A percentile compares a stretch with the other conserved stretches of the same genome.
Conservation (phyloP, 2,329 filamentous ascomycete species). For the Alternaria hordeiaustralica region DNA sequence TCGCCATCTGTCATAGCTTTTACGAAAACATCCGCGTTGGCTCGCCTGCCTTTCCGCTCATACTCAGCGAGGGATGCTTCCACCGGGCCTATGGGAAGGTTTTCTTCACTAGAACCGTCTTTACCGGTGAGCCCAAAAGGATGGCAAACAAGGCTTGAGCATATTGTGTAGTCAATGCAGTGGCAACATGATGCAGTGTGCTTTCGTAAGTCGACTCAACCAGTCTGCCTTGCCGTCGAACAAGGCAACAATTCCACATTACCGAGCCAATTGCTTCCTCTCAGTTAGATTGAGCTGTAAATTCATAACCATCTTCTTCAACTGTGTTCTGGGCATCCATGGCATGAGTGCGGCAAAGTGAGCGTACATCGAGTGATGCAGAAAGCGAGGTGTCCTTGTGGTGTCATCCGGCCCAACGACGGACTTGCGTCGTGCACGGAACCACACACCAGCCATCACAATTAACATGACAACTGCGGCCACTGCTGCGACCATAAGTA, state of each 20-base stretch:
- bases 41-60: constrained; percentile 33
- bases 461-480: constrained; percentile 44
- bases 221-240: constrained; percentile 38
- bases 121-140: constrained; percentile 46
- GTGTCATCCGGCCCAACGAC: constrained; percentile 29
- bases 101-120: constrained; percentile 42
- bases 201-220: constrained; percentile 34
- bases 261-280: constrained; percentile 39
- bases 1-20: constrained; percentile 49
- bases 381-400: constrained; percentile 37
- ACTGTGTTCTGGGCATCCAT: constrained; percentile 20
- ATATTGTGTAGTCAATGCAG: constrained; percentile 31
- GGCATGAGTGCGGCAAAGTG: constrained; percentile 18
- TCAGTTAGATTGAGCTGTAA: constrained; percentile 34
- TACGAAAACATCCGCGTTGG: constrained; percentile 40
- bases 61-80: constrained; percentile 40
- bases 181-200: constrained; percentile 44
- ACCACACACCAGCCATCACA: constrained; percentile 41
- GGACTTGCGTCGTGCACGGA: constrained; percentile 39
- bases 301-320: constrained; percentile 13
- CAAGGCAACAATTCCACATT: constrained; percentile 33
- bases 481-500: constrained; percentile 37
- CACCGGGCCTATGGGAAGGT: constrained; percentile 35
- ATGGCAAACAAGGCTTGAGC: constrained; percentile 30
- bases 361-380: constrained; percentile 25